Base-by-base conservation (phyloP, 2,329 filamentous ascomycete genomes). In the Aspergillus fructus region DNA sequence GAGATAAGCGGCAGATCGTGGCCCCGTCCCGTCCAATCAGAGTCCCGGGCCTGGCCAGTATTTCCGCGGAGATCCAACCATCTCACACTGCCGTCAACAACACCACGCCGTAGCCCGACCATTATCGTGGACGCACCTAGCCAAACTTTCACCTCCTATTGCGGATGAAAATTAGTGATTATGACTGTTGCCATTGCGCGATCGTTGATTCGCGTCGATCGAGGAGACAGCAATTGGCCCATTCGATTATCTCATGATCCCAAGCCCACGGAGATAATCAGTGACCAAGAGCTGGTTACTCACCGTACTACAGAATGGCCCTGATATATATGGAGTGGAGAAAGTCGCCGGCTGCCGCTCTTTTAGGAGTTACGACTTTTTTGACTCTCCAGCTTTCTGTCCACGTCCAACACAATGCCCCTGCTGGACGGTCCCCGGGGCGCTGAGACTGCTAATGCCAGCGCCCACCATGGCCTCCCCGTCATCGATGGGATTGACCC, bases 371-470 rank as follows among this genome's bases (percentile, higher is more conserved):
- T 39, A 40, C n/a, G 45, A 21, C 46, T 49, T 12, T 33, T 47
- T 21, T 50, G 33, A 17, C 50, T 33, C 40, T 27, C 34, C 55
- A 15, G 43, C 19, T 51, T 37, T 21, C 13, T 24, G 15, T 12
- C 21, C 46, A 24, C 17, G 5, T 40, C 24, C 43, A 30, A 17
- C 49, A 64, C 49, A 37, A 74, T 73, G 71, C 68, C 68, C 23
- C 62, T 71, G 41, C 56, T 73, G 15, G 69, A 71, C 50, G 64
- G 66, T 46, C 59, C 68, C 27, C 66, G 63, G 34, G 56, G 62
- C 40, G 61, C 63, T 30, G 64, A 70, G 37, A 59, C 63, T 46
- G 62, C 65, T 49, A 62, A 65, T 53, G 62, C 60, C 59, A 66
- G 63, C 48, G 41, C 58, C 42, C 55, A 56, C 37, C 56, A 60